These are phyloP conservation scores for Chrysoporthe austroafricana DNA, from an alignment of 2,329 filamentous ascomycete genomes.

Conservation along the genomic window DNA sequence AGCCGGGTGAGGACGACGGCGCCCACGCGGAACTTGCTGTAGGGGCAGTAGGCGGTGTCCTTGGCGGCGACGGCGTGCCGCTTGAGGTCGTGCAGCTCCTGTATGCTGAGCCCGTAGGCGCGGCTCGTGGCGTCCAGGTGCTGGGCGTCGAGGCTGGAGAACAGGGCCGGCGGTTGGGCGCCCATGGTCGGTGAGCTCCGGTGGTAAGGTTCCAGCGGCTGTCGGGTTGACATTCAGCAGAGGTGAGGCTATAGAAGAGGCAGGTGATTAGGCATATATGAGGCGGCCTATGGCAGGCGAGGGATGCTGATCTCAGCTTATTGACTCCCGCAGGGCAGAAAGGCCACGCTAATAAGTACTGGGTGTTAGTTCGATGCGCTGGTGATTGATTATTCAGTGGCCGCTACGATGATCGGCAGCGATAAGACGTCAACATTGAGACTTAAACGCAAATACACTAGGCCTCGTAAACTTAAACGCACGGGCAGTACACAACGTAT, in stretches of 20 bases:
- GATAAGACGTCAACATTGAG: too few species aligned
- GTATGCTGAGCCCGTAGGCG: conserved; percentile 55
- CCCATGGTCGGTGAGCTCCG: conserved; percentile 22
- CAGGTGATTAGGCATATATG: not conserved
- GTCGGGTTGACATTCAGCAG: not conserved
- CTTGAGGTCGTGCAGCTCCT: conserved; percentile 69
- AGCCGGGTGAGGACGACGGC: conserved; percentile 68
- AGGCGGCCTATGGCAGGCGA: too few species aligned
- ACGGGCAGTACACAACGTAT: not conserved
- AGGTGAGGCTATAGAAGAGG: not conserved
- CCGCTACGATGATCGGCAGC: too few species aligned
- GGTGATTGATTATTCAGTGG: too few species aligned
- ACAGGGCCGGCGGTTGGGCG: conserved; percentile 30
- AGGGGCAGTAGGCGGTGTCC: conserved; percentile 83
- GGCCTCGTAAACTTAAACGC: too few species aligned
- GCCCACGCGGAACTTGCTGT: conserved; percentile 91
- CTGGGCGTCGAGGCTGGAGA: conserved; percentile 32
- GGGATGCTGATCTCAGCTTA: too few species aligned
- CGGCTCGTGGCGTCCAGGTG: conserved; percentile 40
- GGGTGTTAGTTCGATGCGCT: too few species aligned
- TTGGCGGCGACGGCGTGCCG: conserved; percentile 72
- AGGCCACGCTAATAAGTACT: too few species aligned
- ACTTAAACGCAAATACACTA: too few species aligned
- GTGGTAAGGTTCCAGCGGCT: conserved; percentile 3
- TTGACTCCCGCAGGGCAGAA: too few species aligned